These are phyloP conservation scores for Lachancea lanzarotensis DNA, from an alignment of 805 yeast genomes.

Conservation along the genomic window DNA sequence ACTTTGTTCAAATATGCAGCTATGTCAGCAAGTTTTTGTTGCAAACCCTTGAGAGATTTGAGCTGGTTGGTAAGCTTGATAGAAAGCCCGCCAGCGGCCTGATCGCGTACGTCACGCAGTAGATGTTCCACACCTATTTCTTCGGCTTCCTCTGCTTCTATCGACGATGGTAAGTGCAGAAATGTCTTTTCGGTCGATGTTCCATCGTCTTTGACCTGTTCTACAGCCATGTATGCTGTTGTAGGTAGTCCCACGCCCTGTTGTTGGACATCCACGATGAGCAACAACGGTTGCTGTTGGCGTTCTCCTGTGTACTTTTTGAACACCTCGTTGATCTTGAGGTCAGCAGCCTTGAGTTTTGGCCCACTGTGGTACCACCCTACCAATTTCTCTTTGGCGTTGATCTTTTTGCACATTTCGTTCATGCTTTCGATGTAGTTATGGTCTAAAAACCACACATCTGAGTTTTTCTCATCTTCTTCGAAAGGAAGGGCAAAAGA, in stretches of 20 bases:
- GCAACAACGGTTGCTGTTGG: constrained; percentile 66
- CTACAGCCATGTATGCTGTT: constrained; percentile 88
- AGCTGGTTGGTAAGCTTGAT: constrained; percentile 83
- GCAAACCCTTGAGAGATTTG: constrained; percentile 80
- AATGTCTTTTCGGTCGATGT: constrained; percentile 88
- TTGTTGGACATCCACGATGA: constrained; percentile 89
- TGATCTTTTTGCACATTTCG: constrained; percentile 95
- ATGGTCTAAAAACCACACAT: constrained; percentile 96
- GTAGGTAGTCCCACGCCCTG: constrained; percentile 84
- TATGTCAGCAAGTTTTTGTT: constrained; percentile 70
- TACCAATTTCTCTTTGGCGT: constrained; percentile 89
- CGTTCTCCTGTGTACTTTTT: constrained; percentile 49
- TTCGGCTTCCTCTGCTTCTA: constrained; percentile 98
- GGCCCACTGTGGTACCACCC: constrained; percentile 99
- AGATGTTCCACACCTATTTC: constrained; percentile 98
- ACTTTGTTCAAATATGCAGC: constrained; percentile 73
- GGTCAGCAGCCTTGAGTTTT: constrained; percentile 77
- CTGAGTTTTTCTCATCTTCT: constrained; percentile 86
- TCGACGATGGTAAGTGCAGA: constrained; percentile 83
- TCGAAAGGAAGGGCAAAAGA: constrained; percentile 97
- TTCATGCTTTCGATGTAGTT: constrained; percentile 94
- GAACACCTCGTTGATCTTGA: constrained; percentile 85
- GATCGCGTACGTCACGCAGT: constrained; percentile 89
- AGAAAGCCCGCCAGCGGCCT: constrained; percentile 89
- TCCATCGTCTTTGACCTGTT: constrained; percentile 95